Percentiles rank a stretch among this genome's conserved stretches.
These are phyloP conservation scores for Xerocomellus amylosporus DNA, from an alignment of 768 basidiomycete species.

Conservation along the genomic window DNA sequence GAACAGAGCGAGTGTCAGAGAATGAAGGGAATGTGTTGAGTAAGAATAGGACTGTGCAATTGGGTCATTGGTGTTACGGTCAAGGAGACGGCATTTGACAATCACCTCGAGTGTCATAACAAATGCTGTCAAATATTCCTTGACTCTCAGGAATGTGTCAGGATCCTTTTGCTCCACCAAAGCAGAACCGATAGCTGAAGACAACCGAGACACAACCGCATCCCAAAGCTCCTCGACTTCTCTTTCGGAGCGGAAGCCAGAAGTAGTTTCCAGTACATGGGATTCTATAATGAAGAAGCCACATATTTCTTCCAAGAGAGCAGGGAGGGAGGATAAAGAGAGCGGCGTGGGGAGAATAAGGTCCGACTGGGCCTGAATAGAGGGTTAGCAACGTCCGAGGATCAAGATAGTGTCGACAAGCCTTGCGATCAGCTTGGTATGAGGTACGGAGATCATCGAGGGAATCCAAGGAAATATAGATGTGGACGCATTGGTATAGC, in stretches of 20 bases:
- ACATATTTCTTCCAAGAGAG: slow-evolving; percentile 89
- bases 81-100: neutral
- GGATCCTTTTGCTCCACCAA: slow-evolving; percentile 74
- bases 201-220: slow-evolving; percentile 69
- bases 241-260: slow-evolving; percentile 81
- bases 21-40: slow-evolving; percentile 76
- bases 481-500: slow-evolving; percentile 94
- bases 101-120: slow-evolving; percentile 89
- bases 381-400: slow-evolving; percentile 13
- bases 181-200: slow-evolving; percentile 68
- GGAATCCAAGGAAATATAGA: slow-evolving; percentile 89
- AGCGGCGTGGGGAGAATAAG: slow-evolving; percentile 83
- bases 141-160: slow-evolving; percentile 76
- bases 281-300: slow-evolving; percentile 98
- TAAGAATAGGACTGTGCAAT: slow-evolving; percentile 75
- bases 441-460: slow-evolving; percentile 85
- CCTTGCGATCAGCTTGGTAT: slow-evolving; percentile 97
- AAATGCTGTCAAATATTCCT: slow-evolving; percentile 81
- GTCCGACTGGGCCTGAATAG: slow-evolving; percentile 85
- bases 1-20: slow-evolving; percentile 83
- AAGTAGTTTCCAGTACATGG: slow-evolving; percentile 85
- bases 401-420: slow-evolving; percentile 22
- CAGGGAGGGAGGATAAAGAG: slow-evolving; percentile 60
- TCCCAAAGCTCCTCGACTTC: slow-evolving; percentile 98
- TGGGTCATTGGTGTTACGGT: slow-evolving; percentile 1